These are phyloP conservation scores for Colletotrichum graminicola DNA, from an alignment of 2,329 filamentous ascomycete genomes.

Conservation along the genomic window DNA sequence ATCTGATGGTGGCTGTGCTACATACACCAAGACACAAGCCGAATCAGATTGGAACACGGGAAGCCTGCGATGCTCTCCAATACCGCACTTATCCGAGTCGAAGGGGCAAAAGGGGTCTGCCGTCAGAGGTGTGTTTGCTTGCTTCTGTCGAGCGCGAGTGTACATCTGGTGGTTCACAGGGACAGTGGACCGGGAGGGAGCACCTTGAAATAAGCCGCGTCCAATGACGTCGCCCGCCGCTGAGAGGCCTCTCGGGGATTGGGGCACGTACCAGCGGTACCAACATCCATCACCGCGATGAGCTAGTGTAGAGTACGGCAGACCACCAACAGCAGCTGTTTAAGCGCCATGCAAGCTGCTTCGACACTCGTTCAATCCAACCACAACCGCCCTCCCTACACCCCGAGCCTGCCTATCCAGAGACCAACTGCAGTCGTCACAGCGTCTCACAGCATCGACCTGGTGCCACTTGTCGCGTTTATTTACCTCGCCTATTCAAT, in stretches of 20 bases:
- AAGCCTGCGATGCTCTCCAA: background rate
- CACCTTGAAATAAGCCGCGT: slow-evolving; percentile 17
- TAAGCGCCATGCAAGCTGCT: slow-evolving; percentile 41
- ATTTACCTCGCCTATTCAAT: slow-evolving; percentile 8
- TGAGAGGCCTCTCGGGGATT: slow-evolving; percentile 36
- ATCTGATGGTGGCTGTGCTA: slow-evolving; percentile 27
- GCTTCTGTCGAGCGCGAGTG: no score
- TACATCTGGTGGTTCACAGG: background rate
- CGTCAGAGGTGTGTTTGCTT: no score
- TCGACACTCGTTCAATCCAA: slow-evolving; percentile 35
- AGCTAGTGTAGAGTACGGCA: slow-evolving; percentile 31
- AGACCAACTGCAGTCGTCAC: slow-evolving; percentile 23
- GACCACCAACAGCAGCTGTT: slow-evolving; percentile 25
- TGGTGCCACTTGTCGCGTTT: slow-evolving; percentile 23
- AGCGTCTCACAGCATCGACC: slow-evolving; percentile 5
- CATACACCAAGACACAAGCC: background rate
- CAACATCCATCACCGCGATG: slow-evolving; percentile 4
- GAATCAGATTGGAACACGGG: slow-evolving; percentile 7
- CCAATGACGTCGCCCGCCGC: slow-evolving; percentile 39
- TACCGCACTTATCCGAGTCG: background rate
- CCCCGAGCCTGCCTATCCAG: slow-evolving; percentile 18
- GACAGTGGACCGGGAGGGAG: slow-evolving; percentile 27
- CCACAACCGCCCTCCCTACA: slow-evolving; percentile 33
- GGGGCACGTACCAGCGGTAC: slow-evolving; percentile 22
- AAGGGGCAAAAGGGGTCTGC: slow-evolving; percentile 29